Conservation (phyloP, 2,329 filamentous ascomycete species). For the Magnaporthiopsis poae region DNA sequence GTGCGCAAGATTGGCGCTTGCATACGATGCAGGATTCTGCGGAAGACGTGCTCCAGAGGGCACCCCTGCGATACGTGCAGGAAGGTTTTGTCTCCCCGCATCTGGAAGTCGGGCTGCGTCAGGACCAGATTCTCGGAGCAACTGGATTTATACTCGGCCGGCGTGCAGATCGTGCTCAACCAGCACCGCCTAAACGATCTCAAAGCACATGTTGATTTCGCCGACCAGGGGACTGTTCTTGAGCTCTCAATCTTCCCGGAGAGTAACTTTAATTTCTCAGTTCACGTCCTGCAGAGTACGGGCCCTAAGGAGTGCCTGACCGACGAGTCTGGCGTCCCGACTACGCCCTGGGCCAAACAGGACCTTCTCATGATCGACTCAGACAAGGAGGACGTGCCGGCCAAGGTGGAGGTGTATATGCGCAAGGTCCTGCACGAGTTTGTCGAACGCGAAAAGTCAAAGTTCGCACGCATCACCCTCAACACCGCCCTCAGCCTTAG, state of each 20-base stretch:
- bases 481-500: slow-evolving; percentile 39
- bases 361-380: slow-evolving; percentile 48
- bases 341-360: slow-evolving; percentile 5
- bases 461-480: slow-evolving; percentile 49
- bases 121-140: slow-evolving; percentile 53
- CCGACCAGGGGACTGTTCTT: slow-evolving; percentile 39
- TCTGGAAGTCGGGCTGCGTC: slow-evolving; percentile 57
- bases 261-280: slow-evolving; percentile 30
- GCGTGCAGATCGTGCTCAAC: slow-evolving; percentile 52
- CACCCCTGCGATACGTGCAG: slow-evolving; percentile 54
- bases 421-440: slow-evolving; percentile 47
- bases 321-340: slow-evolving; percentile 3
- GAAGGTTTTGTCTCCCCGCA: slow-evolving; percentile 51
- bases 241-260: slow-evolving; percentile 50
- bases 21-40: slow-evolving; percentile 54
- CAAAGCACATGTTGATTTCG: slow-evolving; percentile 40
- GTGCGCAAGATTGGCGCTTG: slow-evolving; percentile 57
- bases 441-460: slow-evolving; percentile 49
- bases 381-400: slow-evolving; percentile 49
- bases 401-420: slow-evolving; percentile 51
- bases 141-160: slow-evolving; percentile 53
- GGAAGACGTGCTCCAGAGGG: slow-evolving; percentile 57
- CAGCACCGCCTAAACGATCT: slow-evolving; percentile 48
- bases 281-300: slow-evolving; percentile 32
- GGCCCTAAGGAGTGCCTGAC: slow-evolving; percentile 18